These are phyloP conservation scores for Fonsecaea pedrosoi DNA, from an alignment of 2,329 filamentous ascomycete genomes.

Conservation along the genomic window DNA sequence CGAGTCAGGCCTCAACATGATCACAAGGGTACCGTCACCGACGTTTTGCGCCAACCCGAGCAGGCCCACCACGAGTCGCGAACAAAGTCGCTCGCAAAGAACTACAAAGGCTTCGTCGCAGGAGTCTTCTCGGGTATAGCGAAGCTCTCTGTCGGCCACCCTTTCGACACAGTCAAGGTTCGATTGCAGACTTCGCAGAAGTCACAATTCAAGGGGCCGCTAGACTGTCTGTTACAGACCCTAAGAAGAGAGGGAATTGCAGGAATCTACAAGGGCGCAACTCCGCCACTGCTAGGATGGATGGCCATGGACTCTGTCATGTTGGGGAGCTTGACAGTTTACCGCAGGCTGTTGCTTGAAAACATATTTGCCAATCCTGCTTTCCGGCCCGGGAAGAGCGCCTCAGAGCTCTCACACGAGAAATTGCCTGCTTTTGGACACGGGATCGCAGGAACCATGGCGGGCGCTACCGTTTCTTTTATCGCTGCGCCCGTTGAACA, in stretches of 20 bases:
- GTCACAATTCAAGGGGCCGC: constrained; percentile 79
- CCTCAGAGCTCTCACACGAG: constrained; percentile 34
- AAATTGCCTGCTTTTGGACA: constrained; percentile 77
- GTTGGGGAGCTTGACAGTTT: constrained; percentile 89
- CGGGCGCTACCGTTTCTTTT: constrained; percentile 88
- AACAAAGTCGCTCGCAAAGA: constrained; percentile 45
- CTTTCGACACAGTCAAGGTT: constrained; percentile 97
- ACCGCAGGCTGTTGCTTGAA: constrained; percentile 82
- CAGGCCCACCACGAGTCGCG: not conserved
- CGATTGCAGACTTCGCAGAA: constrained; percentile 84
- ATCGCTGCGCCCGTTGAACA: constrained; percentile 95
- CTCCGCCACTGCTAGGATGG: constrained; percentile 92
- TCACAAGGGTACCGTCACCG: constrained; percentile 6
- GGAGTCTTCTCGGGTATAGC: constrained; percentile 95
- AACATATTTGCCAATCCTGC: constrained; percentile 71
- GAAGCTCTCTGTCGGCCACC: constrained; percentile 66
- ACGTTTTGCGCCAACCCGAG: not conserved
- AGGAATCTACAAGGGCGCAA: constrained; percentile 93
- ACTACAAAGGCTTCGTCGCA: constrained; percentile 95
- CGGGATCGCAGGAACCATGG: constrained; percentile 83
- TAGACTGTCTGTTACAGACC: constrained; percentile 85
- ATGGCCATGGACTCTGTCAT: constrained; percentile 97
- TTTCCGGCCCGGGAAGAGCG: constrained; percentile 46
- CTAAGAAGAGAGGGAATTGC: constrained; percentile 81
- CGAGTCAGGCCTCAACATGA: constrained; percentile 19